Base-by-base conservation (phyloP, 345 rosid species). In the Isatis tinctoria region DNA sequence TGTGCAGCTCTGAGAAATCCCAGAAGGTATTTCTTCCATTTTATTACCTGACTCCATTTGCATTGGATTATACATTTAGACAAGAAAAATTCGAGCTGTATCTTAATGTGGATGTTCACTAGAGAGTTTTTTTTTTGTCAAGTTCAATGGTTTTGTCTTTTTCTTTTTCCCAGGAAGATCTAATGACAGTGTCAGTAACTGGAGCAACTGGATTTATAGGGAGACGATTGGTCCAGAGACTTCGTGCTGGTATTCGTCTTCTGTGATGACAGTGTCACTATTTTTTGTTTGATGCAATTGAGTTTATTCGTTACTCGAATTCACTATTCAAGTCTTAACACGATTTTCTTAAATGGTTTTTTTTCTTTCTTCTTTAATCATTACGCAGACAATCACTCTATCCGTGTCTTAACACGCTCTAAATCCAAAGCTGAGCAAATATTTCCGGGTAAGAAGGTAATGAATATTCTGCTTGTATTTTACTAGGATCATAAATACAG, bases 401-500 rank as follows among this genome's bases (percentile, higher is more conserved):
- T 89, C 64, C 86, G 84, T 51, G 90, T 94, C 79, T 85, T 94
- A 80, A 91, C 97, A 35, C 98, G 97, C 69, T 88, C 97, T 28
- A 87, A 78, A 81, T 86, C 97, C 40, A 88, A 85, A 84, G 97
- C 98, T 43, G 81, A 86, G 85, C 72, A 79, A 82, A 82, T 87
- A 80, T 94, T 94, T 91, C 96, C 98, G 47, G 97, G 96, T 94
- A 93, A 91, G 97, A 87, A 93, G 97, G 97, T 89, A 91, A 89
- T 78, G 80, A 37, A 17, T 73, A 45, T 56, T 67, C 65, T 70
- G 45, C 60, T 74, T 56, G 36, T 65, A 43, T 65, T 26, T 57
- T 12, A 28, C 54, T 18, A 56, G 54, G 71, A 49, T 74, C 65
- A 45, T 53, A 9, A 14, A 24, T 6, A 12, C 14, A 47, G 6